Percentiles rank a stretch among this genome's conserved stretches.
phyloP scores from a whole-genome alignment of 1,284 basidiomycete genomes.

The Melanopsichium pennsylvanicum region DNA sequence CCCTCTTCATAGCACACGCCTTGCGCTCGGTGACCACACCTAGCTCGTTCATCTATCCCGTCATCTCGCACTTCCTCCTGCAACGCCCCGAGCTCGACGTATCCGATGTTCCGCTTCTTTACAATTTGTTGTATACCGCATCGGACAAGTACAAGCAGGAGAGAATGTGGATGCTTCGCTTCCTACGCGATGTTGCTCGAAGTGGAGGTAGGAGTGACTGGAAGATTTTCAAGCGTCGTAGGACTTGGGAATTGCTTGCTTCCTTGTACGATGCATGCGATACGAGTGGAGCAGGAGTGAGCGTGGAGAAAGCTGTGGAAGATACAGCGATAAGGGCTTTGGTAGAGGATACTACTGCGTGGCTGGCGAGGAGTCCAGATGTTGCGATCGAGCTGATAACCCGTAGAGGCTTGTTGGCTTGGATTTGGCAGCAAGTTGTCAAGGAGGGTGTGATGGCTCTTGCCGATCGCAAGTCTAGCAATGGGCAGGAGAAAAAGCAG shows the following conservation, averaged over 20 bases:
- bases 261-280: conserved; percentile 75
- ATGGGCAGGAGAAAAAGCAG: not conserved
- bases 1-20: conserved; percentile 80
- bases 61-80: conserved; percentile 80
- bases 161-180: conserved; percentile 83
- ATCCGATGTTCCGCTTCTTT: conserved; percentile 83
- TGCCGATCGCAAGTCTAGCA: not conserved
- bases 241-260: conserved; percentile 85
- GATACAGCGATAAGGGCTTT: conserved; percentile 30
- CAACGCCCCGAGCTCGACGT: conserved; percentile 80
- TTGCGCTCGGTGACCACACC: conserved; percentile 81
- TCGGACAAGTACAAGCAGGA: conserved; percentile 79
- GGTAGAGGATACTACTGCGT: conserved; percentile 34
- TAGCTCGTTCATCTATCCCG: conserved; percentile 79
- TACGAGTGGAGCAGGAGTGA: conserved; percentile 57
- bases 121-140: conserved; percentile 79
- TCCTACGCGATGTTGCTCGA: conserved; percentile 81
- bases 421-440: conserved; percentile 47
- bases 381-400: conserved; percentile 47
- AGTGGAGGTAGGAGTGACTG: conserved; percentile 75
- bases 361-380: conserved; percentile 28
- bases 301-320: conserved; percentile 22
- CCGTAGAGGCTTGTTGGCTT: conserved; percentile 40
- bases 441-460: conserved; percentile 26
- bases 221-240: conserved; percentile 79